Evolutionary conservation across 2,329 filamentous ascomycete species (phyloP), one percentile per base, ranked within the genome.

Genomic region (Triangularia setosa): DNA sequence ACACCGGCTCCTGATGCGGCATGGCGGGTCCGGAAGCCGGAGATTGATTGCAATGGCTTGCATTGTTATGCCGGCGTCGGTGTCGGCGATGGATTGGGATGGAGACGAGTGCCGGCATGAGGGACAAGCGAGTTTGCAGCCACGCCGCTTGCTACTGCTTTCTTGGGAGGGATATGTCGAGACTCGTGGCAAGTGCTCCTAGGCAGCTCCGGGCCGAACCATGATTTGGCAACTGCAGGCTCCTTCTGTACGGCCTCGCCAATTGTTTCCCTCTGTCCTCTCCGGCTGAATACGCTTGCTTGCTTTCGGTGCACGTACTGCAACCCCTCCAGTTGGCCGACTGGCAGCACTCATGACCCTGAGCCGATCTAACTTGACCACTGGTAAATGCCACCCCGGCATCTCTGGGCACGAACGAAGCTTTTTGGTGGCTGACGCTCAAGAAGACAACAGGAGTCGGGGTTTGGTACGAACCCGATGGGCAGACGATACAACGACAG

Each of bases 381-480:
- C 30, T 60, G 63, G 65, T 64, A 61, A 62, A 54, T 64, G 44
- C 53, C 58, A 65, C 63, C 18, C 57, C 40, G 58, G 44, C 28
- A 60, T 44, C n/a, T 30, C 25, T 28, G 21, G 52, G 52, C 23
- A 9, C 52, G 25, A 57, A 7, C 33, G 48, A 58, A 61, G 57
- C 64, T 58, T 61, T 57, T 58, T 33, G 59, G 55, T 52, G 48
- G 27, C 58, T 56, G 27, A 61, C 21, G 25, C 25, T 25, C 56
- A 61, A 24, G 33, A 30, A 40, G 28, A 44, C 52, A 48, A 48
- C n/a, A 59, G 24, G 28, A 53, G 40, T 27, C 24, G 40, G 16
- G 66, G 40, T 24, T 23, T 60, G 64, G 55, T 70, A 65, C 64
- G 61, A 61, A 30, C 60, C 61, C 35, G 62, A 67, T n/a, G 40